Conservation (phyloP, 352 stramenopile genomes). For the Pythium aquatile region DNA sequence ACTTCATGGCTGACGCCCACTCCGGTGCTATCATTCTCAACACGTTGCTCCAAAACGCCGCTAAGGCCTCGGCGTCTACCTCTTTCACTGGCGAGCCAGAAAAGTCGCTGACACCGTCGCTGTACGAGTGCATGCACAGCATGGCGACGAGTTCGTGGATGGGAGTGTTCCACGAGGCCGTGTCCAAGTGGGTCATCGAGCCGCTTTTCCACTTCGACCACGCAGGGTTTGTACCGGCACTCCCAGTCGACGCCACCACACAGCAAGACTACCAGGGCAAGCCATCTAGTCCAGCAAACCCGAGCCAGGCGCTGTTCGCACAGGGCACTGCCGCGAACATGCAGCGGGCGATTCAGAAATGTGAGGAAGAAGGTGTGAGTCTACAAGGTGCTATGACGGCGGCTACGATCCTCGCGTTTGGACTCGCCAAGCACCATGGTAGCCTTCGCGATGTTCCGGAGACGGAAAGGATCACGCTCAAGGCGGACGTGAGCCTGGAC, state of each 20-base stretch:
- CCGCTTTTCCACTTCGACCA: slow-evolving; percentile 62
- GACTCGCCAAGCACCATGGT: slow-evolving; percentile 34
- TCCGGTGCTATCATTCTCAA: slow-evolving; percentile 51
- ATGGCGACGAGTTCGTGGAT: slow-evolving; percentile 40
- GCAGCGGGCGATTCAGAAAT: slow-evolving; percentile 35
- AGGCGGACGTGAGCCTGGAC: slow-evolving; percentile 48
- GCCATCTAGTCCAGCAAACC: slow-evolving; percentile 34
- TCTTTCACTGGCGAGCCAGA: slow-evolving; percentile 9
- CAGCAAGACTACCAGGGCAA: slow-evolving; percentile 44
- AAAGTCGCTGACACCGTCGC: slow-evolving; percentile 37
- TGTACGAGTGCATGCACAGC: slow-evolving; percentile 62
- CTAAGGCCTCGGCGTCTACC: background rate
- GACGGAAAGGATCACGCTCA: slow-evolving; percentile 22
- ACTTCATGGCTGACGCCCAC: slow-evolving; percentile 59
- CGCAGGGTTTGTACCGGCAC: slow-evolving; percentile 38
- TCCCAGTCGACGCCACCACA: slow-evolving; percentile 36
- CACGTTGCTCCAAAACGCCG: slow-evolving; percentile 40
- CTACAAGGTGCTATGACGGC: slow-evolving; percentile 48
- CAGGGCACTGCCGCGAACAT: slow-evolving; percentile 43
- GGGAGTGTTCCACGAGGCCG: slow-evolving; percentile 47
- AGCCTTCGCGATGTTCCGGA: slow-evolving; percentile 17
- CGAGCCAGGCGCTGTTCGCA: slow-evolving; percentile 48
- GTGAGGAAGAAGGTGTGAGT: slow-evolving; percentile 38
- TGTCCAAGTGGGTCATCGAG: slow-evolving; percentile 65
- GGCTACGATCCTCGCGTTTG: slow-evolving; percentile 45